phyloP scores from a whole-genome alignment of 1,284 basidiomycete species.

The Cronartium ribicola region DNA sequence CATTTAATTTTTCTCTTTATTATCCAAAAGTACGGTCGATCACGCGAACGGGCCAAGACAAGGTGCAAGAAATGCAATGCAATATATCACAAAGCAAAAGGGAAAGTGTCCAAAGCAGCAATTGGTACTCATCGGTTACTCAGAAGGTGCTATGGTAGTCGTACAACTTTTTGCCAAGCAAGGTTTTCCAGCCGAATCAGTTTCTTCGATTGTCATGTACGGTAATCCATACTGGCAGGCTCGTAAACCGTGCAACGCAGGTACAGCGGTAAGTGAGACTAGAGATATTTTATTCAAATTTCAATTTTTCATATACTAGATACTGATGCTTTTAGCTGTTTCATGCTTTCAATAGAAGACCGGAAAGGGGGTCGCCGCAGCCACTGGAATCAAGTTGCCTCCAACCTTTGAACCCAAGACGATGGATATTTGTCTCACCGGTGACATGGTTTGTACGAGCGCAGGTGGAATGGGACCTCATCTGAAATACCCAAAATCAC shows the following conservation, averaged over 20 bases:
- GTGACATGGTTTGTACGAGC: constrained; percentile 9
- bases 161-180: background rate
- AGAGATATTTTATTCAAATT: background rate
- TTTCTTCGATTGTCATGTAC: constrained; percentile 1
- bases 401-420: background rate
- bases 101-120: background rate
- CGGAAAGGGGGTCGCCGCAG: constrained; percentile 19
- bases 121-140: background rate
- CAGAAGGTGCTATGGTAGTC: constrained; percentile 9
- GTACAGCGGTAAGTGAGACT: background rate
- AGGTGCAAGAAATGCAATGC: background rate
- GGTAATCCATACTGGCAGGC: constrained; percentile 8
- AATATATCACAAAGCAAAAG: background rate
- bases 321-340: background rate
- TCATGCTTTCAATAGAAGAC: constrained; percentile 10
- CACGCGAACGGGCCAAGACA: background rate
- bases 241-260: background rate
- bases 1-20: too few relatives aligned
- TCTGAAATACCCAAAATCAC: background rate
- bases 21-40: background rate
- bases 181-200: background rate
- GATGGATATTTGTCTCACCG: constrained; percentile 6
- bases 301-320: background rate
- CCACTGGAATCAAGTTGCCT: constrained; percentile 1
- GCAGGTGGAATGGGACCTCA: constrained; percentile 1